Percentiles rank a stretch among this genome's conserved stretches.
phyloP scores from a whole-genome alignment of 148 eudicot species.

The Camellia lanceoleosa region DNA sequence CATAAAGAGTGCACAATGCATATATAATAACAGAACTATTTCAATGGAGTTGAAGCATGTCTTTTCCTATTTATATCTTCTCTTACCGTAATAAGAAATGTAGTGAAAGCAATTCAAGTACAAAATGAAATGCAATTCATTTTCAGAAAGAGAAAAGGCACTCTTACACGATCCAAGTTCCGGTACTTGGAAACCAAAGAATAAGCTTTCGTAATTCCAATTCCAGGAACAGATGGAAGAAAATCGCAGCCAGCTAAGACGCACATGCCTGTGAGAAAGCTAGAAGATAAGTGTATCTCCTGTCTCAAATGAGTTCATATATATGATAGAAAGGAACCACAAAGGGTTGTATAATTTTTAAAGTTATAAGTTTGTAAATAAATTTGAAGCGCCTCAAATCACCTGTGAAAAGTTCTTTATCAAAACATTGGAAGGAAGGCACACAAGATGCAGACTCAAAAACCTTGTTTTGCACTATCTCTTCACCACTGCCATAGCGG shows the following conservation, averaged over 20 bases:
- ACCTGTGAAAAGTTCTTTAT: slow-evolving; percentile 59
- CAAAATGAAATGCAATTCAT: not conserved
- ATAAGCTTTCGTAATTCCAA: slow-evolving; percentile 72
- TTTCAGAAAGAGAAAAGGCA: slow-evolving; percentile 9
- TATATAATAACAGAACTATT: not conserved
- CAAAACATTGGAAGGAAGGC: slow-evolving; percentile 65
- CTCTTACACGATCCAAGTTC: slow-evolving; percentile 69
- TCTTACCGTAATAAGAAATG: not conserved
- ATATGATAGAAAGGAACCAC: not conserved
- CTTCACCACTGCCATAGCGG: slow-evolving; percentile 68
- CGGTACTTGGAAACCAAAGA: slow-evolving; percentile 68
- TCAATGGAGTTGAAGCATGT: not conserved
- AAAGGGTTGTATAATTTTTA: not conserved
- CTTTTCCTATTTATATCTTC: no score
- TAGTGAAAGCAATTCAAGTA: not conserved
- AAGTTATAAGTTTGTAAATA: no score
- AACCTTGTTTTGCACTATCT: slow-evolving; percentile 57
- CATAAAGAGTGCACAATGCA: no score
- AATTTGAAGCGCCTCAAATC: not conserved
- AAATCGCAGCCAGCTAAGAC: slow-evolving; percentile 90
- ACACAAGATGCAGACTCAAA: slow-evolving; percentile 36
- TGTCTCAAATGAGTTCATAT: not conserved
- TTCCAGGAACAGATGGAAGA: slow-evolving; percentile 83
- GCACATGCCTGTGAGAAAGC: slow-evolving; percentile 62
- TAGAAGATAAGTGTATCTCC: not conserved